phyloP scores from a whole-genome alignment of 2,329 filamentous ascomycete species.

The Ilyonectria mors-panacis region DNA sequence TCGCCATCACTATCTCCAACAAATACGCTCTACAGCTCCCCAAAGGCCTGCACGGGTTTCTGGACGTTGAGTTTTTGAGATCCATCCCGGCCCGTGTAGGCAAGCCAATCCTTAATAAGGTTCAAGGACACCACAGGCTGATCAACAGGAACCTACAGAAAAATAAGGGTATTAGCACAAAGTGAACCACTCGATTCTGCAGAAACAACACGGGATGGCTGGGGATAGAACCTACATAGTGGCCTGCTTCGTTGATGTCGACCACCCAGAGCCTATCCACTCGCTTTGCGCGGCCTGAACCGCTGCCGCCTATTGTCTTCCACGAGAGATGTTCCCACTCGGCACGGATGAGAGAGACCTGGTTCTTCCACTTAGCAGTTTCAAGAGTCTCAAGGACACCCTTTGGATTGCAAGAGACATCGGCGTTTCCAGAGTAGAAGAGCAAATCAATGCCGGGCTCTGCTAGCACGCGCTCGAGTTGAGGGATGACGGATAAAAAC shows the following conservation, averaged over 20 bases:
- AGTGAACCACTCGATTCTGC: no score
- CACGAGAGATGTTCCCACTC: no score
- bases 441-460: background rate
- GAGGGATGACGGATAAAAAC: background rate
- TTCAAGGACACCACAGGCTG: no score
- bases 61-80: no score
- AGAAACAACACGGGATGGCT: no score
- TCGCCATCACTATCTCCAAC: no score
- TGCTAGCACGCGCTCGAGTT: background rate
- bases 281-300: background rate
- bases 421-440: background rate
- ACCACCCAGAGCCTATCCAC: background rate
- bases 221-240: background rate
- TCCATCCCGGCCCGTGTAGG: no score
- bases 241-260: background rate
- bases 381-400: background rate
- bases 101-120: no score
- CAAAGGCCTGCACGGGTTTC: no score
- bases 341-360: background rate
- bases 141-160: no score
- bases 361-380: background rate
- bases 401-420: background rate
- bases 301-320: background rate
- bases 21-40: no score
- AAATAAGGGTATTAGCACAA: no score